Base-by-base conservation (phyloP, 768 basidiomycete genomes). In the Boletus vinaceobasis region DNA sequence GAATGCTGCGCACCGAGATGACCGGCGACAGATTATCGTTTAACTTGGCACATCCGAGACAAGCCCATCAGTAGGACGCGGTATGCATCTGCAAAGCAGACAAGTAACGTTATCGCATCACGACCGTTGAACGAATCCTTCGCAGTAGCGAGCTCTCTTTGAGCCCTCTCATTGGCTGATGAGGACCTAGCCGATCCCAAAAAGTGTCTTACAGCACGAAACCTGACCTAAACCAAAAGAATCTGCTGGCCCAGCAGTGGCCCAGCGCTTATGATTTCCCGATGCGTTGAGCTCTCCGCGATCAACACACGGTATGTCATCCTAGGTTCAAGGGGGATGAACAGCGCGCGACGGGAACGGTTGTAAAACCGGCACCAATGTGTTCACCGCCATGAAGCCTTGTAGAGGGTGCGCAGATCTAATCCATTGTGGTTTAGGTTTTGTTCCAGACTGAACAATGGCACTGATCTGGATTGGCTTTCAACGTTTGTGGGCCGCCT, bases 401-500 rank as follows among this genome's bases (percentile, higher is more conserved):
- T 55, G 52, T 37, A 31, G 39, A 29, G 32, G n/a, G 21, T 9
- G 5, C 38, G 52, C 23, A 62, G 65, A 67, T 66, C 57, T 7
- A 35, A 65, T 65, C 57, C 35, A 39, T 53, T 53, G 51, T 49
- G 13, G 32, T 9, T 15, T 35, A 43, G 51, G 21, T 47, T 50
- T 61, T 44, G 55, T 43, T 26, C 54, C 53, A 48, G 21, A 32
- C 49, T n/a, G 39, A 44, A 43, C 37, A 64, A 51, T 36, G 19
- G 8, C 27, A 27, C 36, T 36, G 55, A 66, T 63, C 64, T 60
- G 54, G 45, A 47, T 38, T 46, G n/a, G n/a, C n/a, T n/a, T n/a
- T n/a, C n/a, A n/a, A n/a, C n/a, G n/a, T n/a, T n/a, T n/a, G n/a
- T n/a, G n/a, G n/a, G n/a, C n/a, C n/a, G n/a, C n/a, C n/a, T n/a